phyloP scores from a whole-genome alignment of 352 stramenopile species.

The Globisporangium spinosum region DNA sequence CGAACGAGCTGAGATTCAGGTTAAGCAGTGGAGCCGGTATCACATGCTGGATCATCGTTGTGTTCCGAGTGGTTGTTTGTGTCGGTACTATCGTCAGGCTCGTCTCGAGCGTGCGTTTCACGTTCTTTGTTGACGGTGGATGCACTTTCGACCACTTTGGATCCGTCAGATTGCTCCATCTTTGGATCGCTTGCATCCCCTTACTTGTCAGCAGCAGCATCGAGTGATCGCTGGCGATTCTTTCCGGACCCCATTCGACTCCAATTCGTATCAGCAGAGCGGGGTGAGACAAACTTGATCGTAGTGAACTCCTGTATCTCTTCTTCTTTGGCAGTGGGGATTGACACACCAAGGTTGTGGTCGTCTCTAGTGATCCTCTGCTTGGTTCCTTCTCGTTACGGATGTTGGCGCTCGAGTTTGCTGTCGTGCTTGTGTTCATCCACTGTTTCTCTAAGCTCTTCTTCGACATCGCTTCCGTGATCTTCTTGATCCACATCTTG shows the following conservation, averaged over 20 bases:
- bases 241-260: neutral
- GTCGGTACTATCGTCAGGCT: neutral
- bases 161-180: neutral
- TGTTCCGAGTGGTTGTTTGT: neutral
- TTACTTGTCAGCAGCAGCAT: neutral
- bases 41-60: neutral
- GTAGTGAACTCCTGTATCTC: conserved; percentile 3
- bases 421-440: neutral
- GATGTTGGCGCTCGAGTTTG: neutral
- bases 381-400: neutral
- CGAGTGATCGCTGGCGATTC: neutral
- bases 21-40: neutral
- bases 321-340: neutral
- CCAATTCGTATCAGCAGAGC: conserved; percentile 2
- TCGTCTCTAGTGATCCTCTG: neutral
- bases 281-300: conserved; percentile 9
- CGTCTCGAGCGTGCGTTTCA: neutral
- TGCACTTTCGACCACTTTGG: no score
- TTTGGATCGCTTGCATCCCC: neutral
- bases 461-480: neutral
- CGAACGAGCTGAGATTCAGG: neutral
- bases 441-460: neutral
- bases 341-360: neutral
- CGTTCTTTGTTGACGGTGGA: neutral
- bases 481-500: neutral